A percentile compares a stretch with the other conserved stretches of the same genome.
Conservation (phyloP, 2,329 filamentous ascomycete species). For the Calonectria naviculata region DNA sequence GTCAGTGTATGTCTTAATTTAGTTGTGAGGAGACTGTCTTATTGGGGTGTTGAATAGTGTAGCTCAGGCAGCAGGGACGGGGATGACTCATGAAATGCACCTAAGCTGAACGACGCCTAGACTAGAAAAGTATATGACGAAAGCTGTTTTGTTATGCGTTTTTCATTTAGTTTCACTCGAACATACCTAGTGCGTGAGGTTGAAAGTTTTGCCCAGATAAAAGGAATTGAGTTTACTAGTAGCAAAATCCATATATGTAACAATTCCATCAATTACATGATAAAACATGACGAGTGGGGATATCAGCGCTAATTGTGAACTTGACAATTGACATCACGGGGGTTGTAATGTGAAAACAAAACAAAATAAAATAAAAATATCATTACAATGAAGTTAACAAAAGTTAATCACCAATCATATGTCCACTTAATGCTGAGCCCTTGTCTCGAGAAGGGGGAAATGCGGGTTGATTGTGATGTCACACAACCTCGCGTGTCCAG, state of each 20-base stretch:
- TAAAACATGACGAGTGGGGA: no score
- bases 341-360: no score
- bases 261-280: no score
- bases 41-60: conserved; percentile 33
- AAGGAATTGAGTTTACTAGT: not conserved
- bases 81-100: conserved; percentile 39
- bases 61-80: conserved; percentile 33
- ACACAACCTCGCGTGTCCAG: conserved; percentile 7
- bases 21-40: conserved; percentile 23
- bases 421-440: no score
- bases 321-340: no score
- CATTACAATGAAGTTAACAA: no score
- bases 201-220: not conserved
- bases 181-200: not conserved
- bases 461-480: not conserved
- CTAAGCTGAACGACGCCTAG: conserved; percentile 36
- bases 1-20: conserved; percentile 30
- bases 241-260: no score
- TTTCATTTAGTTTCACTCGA: not conserved
- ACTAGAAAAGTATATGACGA: conserved; percentile 42
- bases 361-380: no score
- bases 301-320: no score
- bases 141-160: conserved; percentile 6
- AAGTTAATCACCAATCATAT: no score
- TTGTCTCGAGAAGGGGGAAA: not conserved